Conservation (phyloP, 768 basidiomycete genomes). For the Agaricus subrufescens region DNA sequence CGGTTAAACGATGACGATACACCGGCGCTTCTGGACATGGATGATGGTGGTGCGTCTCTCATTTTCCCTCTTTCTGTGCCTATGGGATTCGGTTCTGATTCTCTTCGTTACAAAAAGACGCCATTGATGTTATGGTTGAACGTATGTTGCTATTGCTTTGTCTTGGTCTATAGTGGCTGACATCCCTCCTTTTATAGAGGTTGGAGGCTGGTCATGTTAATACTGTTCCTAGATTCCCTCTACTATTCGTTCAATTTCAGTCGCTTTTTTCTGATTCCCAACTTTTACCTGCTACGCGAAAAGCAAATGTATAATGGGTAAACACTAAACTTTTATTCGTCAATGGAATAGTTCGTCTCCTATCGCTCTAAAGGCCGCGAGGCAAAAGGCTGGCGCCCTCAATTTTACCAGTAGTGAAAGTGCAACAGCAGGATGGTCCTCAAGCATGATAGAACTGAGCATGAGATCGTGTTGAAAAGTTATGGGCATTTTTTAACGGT, state of each 20-base stretch:
- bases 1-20: slow-evolving; percentile 90
- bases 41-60: slow-evolving; percentile 65
- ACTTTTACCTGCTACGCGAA: background rate
- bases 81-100: background rate
- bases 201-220: slow-evolving; percentile 32
- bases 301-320: background rate
- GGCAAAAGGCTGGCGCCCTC: too few relatives aligned
- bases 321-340: background rate
- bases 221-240: slow-evolving; percentile 2
- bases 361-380: too few relatives aligned
- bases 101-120: slow-evolving; percentile 43
- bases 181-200: slow-evolving; percentile 28
- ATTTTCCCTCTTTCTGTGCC: background rate
- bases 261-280: background rate
- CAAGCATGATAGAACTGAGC: too few relatives aligned
- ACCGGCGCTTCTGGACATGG: slow-evolving; percentile 80
- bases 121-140: slow-evolving; percentile 96
- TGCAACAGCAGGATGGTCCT: too few relatives aligned
- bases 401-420: too few relatives aligned
- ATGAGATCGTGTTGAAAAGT: too few relatives aligned
- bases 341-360: too few relatives aligned
- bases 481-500: too few relatives aligned
- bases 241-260: background rate
- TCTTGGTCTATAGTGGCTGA: slow-evolving; percentile 5
- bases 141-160: slow-evolving; percentile 48